Conservation (phyloP, 1,284 basidiomycete genomes). For the Marasmius fiardii region DNA sequence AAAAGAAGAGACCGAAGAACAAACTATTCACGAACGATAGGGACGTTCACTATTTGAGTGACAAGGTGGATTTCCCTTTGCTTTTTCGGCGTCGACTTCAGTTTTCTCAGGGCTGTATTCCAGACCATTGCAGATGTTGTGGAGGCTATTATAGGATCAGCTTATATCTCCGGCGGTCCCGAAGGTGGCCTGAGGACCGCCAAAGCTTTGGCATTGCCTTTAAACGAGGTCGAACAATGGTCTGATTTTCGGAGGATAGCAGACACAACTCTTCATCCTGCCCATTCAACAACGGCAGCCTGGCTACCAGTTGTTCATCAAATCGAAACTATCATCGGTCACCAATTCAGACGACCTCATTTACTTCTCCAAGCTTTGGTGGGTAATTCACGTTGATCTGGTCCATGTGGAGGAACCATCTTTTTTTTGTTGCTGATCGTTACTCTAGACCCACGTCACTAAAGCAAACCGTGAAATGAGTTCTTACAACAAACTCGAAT, state of each 20-base stretch:
- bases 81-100: not conserved
- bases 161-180: slow-evolving; percentile 66
- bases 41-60: slow-evolving; percentile 60
- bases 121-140: slow-evolving; percentile 80
- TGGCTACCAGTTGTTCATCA: slow-evolving; percentile 44
- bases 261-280: slow-evolving; percentile 30
- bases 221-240: slow-evolving; percentile 63
- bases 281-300: slow-evolving; percentile 37
- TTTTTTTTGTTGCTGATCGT: slow-evolving; percentile 6
- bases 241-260: slow-evolving; percentile 60
- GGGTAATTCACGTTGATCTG: slow-evolving; percentile 20
- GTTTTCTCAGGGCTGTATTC: slow-evolving; percentile 4
- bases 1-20: slow-evolving; percentile 34
- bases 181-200: slow-evolving; percentile 59
- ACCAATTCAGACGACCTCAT: slow-evolving; percentile 54
- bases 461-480: slow-evolving; percentile 49
- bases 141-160: slow-evolving; percentile 80
- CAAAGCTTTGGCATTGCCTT: slow-evolving; percentile 60
- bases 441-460: slow-evolving; percentile 61
- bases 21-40: slow-evolving; percentile 39
- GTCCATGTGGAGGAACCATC: not conserved
- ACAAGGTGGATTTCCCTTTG: slow-evolving; percentile 51
- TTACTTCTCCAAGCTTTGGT: slow-evolving; percentile 73
- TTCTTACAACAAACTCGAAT: slow-evolving; percentile 74
- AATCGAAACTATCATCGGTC: slow-evolving; percentile 62